phyloP scores from a whole-genome alignment of 768 basidiomycete genomes.

The Mycena chlorophos region DNA sequence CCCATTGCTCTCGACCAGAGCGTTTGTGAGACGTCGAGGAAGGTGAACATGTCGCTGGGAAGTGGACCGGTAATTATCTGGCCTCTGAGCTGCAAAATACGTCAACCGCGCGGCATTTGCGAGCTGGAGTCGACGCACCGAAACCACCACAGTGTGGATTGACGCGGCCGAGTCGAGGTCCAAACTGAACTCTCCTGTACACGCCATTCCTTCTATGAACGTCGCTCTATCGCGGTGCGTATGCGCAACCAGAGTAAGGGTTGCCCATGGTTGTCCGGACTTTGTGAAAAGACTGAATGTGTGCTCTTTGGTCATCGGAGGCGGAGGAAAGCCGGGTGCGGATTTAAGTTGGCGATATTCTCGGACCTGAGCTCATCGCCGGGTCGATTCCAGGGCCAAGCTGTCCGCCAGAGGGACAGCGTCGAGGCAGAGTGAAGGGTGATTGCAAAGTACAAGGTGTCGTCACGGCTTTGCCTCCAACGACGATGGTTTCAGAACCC shows the following conservation, averaged over 20 bases:
- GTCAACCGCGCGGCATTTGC: not conserved
- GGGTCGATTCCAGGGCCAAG: not conserved
- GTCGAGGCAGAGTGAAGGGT: not conserved
- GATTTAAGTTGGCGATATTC: not conserved
- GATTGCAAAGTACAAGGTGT: slow-evolving; percentile 1
- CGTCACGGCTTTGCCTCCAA: no score
- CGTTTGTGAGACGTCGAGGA: slow-evolving; percentile 34
- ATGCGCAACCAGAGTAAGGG: slow-evolving; percentile 47
- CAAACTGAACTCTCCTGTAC: slow-evolving; percentile 39
- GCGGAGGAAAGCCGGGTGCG: not conserved
- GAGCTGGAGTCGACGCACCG: slow-evolving; percentile 34
- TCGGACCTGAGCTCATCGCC: not conserved
- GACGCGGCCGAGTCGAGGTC: slow-evolving; percentile 40
- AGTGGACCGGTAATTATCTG: slow-evolving; percentile 42
- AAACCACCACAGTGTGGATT: slow-evolving; percentile 49
- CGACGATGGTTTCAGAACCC: no score
- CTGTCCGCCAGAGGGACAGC: not conserved
- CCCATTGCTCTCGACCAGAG: slow-evolving; percentile 40
- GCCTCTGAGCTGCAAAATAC: slow-evolving; percentile 33
- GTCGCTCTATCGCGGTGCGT: slow-evolving; percentile 35
- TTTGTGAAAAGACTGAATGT: slow-evolving; percentile 32
- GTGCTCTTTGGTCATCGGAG: slow-evolving; percentile 15
- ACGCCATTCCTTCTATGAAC: slow-evolving; percentile 35
- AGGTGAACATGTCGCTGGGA: slow-evolving; percentile 33
- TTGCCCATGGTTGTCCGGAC: slow-evolving; percentile 44